Conservation (phyloP, 192 early-diverging fungal species). For the Backusella morwellensis region DNA sequence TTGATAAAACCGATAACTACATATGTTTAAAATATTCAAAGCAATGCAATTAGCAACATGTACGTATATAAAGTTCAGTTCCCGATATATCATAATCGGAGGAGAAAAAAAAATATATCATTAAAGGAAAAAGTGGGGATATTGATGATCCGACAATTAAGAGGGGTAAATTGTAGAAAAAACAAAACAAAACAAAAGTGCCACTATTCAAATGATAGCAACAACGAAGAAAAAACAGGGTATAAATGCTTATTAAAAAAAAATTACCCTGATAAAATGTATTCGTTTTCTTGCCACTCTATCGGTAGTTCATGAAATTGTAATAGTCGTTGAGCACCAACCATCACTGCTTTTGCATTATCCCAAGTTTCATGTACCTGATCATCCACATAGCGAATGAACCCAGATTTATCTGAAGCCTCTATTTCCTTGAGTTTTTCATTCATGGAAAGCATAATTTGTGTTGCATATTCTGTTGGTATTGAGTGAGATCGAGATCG, state of each 20-base stretch:
- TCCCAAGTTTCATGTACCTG: slow-evolving; percentile 51
- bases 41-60: not conserved
- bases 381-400: slow-evolving; percentile 55
- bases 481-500: slow-evolving; percentile 19
- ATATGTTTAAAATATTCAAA: not conserved
- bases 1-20: slow-evolving; percentile 53
- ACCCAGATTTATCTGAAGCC: slow-evolving; percentile 47
- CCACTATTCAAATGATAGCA: not conserved
- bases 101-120: not conserved
- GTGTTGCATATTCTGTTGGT: not conserved
- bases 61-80: not conserved
- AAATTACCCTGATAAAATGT: slow-evolving; percentile 49
- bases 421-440: slow-evolving; percentile 44
- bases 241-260: not conserved
- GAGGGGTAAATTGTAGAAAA: not conserved
- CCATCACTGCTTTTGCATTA: slow-evolving; percentile 47
- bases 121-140: slow-evolving; percentile 1
- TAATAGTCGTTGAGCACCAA: slow-evolving; percentile 54
- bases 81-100: not conserved
- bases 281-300: slow-evolving; percentile 65
- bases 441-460: not conserved
- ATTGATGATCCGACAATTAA: not conserved
- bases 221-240: not conserved
- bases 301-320: slow-evolving; percentile 56
- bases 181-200: not conserved